Evolutionary conservation across 192 early-diverging fungal species (phyloP), one percentile per base, ranked within the genome.

Genomic region (Coemansia sp.): DNA sequence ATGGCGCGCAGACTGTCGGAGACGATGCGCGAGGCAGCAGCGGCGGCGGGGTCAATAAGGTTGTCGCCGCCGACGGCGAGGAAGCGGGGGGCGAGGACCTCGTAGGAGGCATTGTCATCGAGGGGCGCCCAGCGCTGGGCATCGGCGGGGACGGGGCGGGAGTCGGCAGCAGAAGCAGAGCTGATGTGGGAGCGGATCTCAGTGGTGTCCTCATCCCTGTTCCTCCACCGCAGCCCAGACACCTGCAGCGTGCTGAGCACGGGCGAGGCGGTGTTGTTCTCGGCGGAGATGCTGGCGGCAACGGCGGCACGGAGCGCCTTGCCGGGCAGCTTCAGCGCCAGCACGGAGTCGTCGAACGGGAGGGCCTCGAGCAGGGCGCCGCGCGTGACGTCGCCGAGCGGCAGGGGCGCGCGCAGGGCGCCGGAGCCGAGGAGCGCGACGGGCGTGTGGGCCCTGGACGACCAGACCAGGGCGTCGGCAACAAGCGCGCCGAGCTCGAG

Each of bases 401-500:
- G 73, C 11, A 91, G n/a, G 0, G 74, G 77, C 7, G 79, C 76
- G 22, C 91, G 86, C 51, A 94, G 75, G 21, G 88, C 76, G 19
- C 90, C 92, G 22, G 86, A 74, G 76, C 90, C 88, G 26, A 88
- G 67, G 36, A 91, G 69, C 6, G 87, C 87, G 21, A 88, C 62
- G 36, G 85, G 72, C 13, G 73, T 64, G 15, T 69, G 65, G 8
- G 63, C 58, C 1, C 58, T 45, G 47, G 72, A 70, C 18, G 68
- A 54, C 55, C 76, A 72, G 19, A 88, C 69, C 79, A 94, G 82
- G 5, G 89, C 86, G 68, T 92, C 90, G 4, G 89, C 72, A 6
- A 92, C 74, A 37, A 91, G 41, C 65, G 90, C 80, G 52, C 90
- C 91, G 60, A 92, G 73, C 5, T 86, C 77, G 41, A 88, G 83